phyloP scores from a whole-genome alignment of 352 stramenopile species.

The Globisporangium carolinianum region DNA sequence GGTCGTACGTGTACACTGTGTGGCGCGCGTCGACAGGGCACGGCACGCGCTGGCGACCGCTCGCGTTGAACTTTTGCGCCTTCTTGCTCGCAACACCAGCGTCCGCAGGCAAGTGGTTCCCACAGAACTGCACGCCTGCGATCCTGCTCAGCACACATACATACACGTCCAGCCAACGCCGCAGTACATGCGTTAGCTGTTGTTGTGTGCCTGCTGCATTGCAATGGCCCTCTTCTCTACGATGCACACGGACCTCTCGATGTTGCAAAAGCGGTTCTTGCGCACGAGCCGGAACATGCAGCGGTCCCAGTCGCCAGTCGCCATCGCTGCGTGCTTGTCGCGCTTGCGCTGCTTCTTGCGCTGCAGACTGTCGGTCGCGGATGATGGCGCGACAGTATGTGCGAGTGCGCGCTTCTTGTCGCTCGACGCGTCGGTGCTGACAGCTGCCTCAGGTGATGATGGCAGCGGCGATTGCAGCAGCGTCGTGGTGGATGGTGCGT shows the following conservation, averaged over 20 bases:
- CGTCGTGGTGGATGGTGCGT: not conserved
- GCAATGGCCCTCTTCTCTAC: not conserved
- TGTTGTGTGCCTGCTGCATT: not conserved
- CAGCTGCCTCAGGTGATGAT: no score
- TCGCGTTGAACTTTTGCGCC: slow-evolving; percentile 55
- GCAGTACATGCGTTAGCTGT: no score
- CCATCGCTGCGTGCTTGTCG: slow-evolving; percentile 38
- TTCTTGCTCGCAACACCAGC: slow-evolving; percentile 39
- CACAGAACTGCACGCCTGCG: slow-evolving; percentile 49
- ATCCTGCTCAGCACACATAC: slow-evolving; percentile 7
- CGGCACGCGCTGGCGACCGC: slow-evolving; percentile 49
- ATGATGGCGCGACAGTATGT: not conserved
- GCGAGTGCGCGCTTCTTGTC: slow-evolving; percentile 23
- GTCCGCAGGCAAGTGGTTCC: slow-evolving; percentile 56
- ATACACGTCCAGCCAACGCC: no score
- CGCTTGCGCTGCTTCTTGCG: slow-evolving; percentile 62
- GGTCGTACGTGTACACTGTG: slow-evolving; percentile 72
- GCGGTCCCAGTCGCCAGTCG: slow-evolving; percentile 53
- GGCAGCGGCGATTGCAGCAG: not conserved
- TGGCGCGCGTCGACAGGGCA: slow-evolving; percentile 67
- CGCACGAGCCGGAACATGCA: slow-evolving; percentile 77
- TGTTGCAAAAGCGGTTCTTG: slow-evolving; percentile 83
- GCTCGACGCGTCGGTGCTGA: slow-evolving; percentile 10
- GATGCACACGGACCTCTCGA: slow-evolving; percentile 35
- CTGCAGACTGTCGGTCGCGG: not conserved